phyloP scores from a whole-genome alignment of 768 basidiomycete species.

The Phlebiopsis flavidoalba region DNA sequence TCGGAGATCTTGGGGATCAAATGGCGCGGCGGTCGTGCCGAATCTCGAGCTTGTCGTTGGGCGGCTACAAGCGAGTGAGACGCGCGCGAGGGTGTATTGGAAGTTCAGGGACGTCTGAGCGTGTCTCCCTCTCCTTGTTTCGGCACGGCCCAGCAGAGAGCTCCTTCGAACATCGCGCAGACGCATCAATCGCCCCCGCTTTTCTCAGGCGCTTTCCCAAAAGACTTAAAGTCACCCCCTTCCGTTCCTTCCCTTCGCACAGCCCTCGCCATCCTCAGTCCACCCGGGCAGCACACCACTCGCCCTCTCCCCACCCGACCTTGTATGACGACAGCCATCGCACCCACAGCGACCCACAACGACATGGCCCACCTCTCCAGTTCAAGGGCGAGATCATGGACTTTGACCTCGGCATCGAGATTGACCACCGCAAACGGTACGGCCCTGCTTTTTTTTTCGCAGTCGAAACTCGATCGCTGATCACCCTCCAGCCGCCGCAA shows the following conservation, averaged over 20 bases:
- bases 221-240: conserved; percentile 5
- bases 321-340: conserved; percentile 13
- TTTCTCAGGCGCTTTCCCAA: not conserved
- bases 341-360: not conserved
- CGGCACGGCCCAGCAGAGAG: conserved; percentile 1
- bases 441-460: conserved; percentile 34
- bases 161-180: not conserved
- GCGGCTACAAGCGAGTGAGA: not conserved
- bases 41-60: not conserved
- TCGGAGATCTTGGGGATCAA: not conserved
- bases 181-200: not conserved
- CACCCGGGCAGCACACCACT: too few relatives aligned
- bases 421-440: conserved; percentile 28
- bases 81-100: not conserved
- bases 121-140: conserved; percentile 1
- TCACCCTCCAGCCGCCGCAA: conserved; percentile 78
- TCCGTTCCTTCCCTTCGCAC: not conserved
- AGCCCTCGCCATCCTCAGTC: not conserved
- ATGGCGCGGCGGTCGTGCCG: conserved; percentile 1
- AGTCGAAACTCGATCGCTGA: conserved; percentile 16
- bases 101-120: not conserved
- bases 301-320: not conserved
- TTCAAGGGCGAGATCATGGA: conserved; percentile 77
- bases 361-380: conserved; percentile 35
- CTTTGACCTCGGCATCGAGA: conserved; percentile 42